phyloP scores from a whole-genome alignment of 2,329 filamentous ascomycete species.

The Colletotrichum musicola region DNA sequence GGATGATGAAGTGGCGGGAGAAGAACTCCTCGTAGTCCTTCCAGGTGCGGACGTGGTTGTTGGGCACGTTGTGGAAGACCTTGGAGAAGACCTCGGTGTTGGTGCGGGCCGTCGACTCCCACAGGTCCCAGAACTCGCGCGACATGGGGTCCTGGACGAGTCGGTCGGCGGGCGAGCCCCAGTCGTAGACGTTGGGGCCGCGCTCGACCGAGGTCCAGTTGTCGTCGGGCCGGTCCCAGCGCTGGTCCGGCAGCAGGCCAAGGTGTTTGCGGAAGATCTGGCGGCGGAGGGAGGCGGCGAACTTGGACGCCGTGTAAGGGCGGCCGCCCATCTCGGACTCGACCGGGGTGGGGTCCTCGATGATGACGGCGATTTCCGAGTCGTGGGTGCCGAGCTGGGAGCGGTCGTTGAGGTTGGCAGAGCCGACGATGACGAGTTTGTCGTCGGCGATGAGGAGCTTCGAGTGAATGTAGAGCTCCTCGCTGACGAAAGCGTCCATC shows the following conservation, averaged over 20 bases:
- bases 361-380: constrained; percentile 89
- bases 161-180: constrained; percentile 74
- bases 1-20: constrained; percentile 72
- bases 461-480: constrained; percentile 73
- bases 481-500: constrained; percentile 71
- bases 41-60: constrained; percentile 77
- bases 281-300: constrained; percentile 84
- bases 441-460: constrained; percentile 88
- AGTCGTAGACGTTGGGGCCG: constrained; percentile 79
- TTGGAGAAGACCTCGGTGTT: constrained; percentile 87
- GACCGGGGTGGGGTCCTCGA: constrained; percentile 81
- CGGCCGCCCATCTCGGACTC: constrained; percentile 80
- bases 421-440: constrained; percentile 83
- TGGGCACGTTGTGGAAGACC: constrained; percentile 84
- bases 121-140: constrained; percentile 76
- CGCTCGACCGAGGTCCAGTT: constrained; percentile 83
- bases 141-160: constrained; percentile 82
- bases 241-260: constrained; percentile 82
- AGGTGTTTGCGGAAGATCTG: constrained; percentile 94
- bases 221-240: constrained; percentile 72
- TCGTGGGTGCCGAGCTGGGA: constrained; percentile 88
- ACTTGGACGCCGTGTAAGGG: constrained; percentile 78
- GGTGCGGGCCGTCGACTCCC: constrained; percentile 77
- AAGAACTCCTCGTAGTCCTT: constrained; percentile 81
- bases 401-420: constrained; percentile 68